Evolutionary conservation across 306 rosid genomes (phyloP).

Genomic region (Cyamopsis tetragonoloba): DNA sequence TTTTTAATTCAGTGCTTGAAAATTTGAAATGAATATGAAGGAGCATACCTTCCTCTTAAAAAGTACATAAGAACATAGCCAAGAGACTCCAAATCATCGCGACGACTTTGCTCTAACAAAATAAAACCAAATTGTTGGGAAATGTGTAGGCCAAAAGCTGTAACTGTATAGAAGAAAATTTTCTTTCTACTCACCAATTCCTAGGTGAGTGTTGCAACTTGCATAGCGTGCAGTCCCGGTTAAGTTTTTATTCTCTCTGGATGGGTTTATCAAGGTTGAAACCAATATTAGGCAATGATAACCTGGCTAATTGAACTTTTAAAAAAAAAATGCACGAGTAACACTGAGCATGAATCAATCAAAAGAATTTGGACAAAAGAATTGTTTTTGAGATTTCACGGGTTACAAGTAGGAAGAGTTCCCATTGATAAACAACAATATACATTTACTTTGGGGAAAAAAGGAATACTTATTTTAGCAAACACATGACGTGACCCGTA

Average conservation of each 20-base stretch:
- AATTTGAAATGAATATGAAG: slow-evolving; percentile 13
- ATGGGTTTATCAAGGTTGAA: slow-evolving; percentile 32
- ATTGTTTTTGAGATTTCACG: slow-evolving; percentile 2
- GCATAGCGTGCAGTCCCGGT: slow-evolving; percentile 94
- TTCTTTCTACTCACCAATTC: slow-evolving; percentile 55
- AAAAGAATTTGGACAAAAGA: slow-evolving; percentile 6
- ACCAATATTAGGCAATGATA: slow-evolving; percentile 27
- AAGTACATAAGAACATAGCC: slow-evolving; percentile 85
- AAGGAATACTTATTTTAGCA: not conserved
- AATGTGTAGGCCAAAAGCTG: slow-evolving; percentile 6
- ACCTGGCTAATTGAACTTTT: not conserved
- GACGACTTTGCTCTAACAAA: slow-evolving; percentile 76
- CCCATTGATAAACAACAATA: slow-evolving; percentile 8
- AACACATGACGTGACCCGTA: no score
- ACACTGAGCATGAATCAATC: not conserved
- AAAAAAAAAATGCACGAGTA: slow-evolving; percentile 19
- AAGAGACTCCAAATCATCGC: slow-evolving; percentile 91
- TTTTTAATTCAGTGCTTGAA: not conserved
- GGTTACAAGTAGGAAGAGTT: not conserved
- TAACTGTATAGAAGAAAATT: slow-evolving; percentile 1
- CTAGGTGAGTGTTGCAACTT: slow-evolving; percentile 82
- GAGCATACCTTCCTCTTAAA: slow-evolving; percentile 75
- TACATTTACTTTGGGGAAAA: not conserved
- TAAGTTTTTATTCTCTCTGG: slow-evolving; percentile 79
- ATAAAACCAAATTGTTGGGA: slow-evolving; percentile 22